Evolutionary conservation across 2,329 filamentous ascomycete genomes (phyloP).

Genomic region (Scedosporium apiospermum): DNA sequence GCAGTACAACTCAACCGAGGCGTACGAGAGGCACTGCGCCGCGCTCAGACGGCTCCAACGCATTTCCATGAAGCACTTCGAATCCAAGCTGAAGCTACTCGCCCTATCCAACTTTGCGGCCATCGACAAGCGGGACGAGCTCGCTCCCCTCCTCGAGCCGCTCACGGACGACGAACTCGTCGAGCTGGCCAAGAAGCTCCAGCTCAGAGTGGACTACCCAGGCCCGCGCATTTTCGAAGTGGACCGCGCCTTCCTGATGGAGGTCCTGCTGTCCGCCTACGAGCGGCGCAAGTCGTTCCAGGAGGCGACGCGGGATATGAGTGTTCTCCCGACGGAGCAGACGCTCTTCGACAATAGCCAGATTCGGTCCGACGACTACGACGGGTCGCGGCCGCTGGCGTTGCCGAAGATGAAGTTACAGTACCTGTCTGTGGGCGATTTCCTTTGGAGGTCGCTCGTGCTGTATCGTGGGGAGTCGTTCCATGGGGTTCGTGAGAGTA

Average conservation of each 20-base stretch:
- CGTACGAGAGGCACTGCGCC: conserved; percentile 72
- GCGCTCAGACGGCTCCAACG: conserved; percentile 71
- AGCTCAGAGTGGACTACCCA: conserved; percentile 77
- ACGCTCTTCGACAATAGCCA: conserved; percentile 71
- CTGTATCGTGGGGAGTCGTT: conserved; percentile 87
- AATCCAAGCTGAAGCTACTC: conserved; percentile 81
- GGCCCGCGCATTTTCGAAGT: conserved; percentile 53
- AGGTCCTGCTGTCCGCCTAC: conserved; percentile 65
- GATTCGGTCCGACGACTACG: conserved; percentile 74
- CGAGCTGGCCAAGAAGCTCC: conserved; percentile 58
- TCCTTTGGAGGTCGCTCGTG: conserved; percentile 89
- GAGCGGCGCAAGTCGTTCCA: conserved; percentile 77
- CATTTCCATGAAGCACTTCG: conserved; percentile 70
- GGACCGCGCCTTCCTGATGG: conserved; percentile 56
- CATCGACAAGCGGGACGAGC: conserved; percentile 69
- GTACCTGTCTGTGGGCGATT: conserved; percentile 90
- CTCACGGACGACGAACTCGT: conserved; percentile 67
- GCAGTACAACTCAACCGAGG: conserved; percentile 61
- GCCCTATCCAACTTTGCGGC: conserved; percentile 88
- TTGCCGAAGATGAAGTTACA: conserved; percentile 93
- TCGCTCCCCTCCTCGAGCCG: conserved; percentile 63
- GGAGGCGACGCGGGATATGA: conserved; percentile 61
- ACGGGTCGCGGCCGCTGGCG: conserved; percentile 77
- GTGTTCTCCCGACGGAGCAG: conserved; percentile 74
- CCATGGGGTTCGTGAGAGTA: conserved; percentile 85